phyloP scores from a whole-genome alignment of 805 yeast genomes.

The Saccharomycopsis babjevae region DNA sequence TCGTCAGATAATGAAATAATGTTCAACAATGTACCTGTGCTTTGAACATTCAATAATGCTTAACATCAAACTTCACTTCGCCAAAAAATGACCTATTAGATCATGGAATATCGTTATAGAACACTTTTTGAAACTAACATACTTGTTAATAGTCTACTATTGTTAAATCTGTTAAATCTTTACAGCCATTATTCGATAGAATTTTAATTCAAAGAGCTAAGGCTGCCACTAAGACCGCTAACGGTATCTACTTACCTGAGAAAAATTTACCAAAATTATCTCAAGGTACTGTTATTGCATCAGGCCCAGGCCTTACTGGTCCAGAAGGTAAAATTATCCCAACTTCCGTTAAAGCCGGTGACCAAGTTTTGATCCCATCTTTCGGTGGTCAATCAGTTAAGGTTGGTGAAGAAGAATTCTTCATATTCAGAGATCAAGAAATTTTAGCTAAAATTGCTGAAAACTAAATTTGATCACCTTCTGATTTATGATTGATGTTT shows the following conservation, averaged over 20 bases:
- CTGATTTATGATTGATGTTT: neutral
- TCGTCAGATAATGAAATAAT: too few relatives aligned
- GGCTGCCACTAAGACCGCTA: conserved; percentile 83
- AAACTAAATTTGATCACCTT: conserved; percentile 28
- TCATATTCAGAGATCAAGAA: conserved; percentile 84
- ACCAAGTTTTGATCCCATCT: conserved; percentile 86
- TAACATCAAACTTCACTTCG: too few relatives aligned
- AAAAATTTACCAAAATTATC: conserved; percentile 90
- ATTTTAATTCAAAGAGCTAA: conserved; percentile 90
- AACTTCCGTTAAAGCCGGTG: conserved; percentile 79
- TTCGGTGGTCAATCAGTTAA: conserved; percentile 89
- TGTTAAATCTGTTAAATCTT: conserved; percentile 73
- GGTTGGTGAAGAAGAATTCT: conserved; percentile 71
- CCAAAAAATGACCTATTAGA: too few relatives aligned
- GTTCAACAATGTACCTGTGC: too few relatives aligned
- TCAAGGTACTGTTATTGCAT: conserved; percentile 85
- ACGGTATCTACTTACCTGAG: conserved; percentile 91
- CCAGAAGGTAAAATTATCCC: conserved; percentile 62
- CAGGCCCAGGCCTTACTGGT: conserved; percentile 87
- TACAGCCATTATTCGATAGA: conserved; percentile 91
- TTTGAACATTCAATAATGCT: too few relatives aligned
- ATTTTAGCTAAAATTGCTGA: conserved; percentile 80
- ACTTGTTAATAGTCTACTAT: conserved; percentile 37
- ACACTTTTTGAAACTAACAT: neutral
- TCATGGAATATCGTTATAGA: too few relatives aligned